A percentile compares a stretch with the other conserved stretches of the same genome.
Conservation (phyloP, 2,329 filamentous ascomycete species). For the Lasiodiplodia gonubiensis region DNA sequence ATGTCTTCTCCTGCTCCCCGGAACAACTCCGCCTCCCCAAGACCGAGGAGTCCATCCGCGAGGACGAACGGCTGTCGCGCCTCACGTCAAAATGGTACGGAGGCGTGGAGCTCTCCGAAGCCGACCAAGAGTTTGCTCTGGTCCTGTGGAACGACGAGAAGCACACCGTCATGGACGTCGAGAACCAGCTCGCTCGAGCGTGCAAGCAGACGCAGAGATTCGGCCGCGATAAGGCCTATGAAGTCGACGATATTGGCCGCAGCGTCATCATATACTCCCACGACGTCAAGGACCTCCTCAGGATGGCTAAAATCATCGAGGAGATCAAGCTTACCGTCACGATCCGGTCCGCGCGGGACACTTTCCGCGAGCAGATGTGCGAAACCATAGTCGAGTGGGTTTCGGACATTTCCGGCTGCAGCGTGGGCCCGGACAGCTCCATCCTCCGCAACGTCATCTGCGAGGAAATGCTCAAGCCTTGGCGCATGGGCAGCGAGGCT, state of each 20-base stretch:
- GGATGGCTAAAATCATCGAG: conserved; percentile 85
- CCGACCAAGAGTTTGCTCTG: conserved; percentile 78
- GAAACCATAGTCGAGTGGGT: conserved; percentile 98
- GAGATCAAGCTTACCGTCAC: conserved; percentile 96
- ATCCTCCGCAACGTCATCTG: conserved; percentile 84
- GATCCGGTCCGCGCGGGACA: conserved; percentile 89
- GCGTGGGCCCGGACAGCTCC: conserved; percentile 77
- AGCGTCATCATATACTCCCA: conserved; percentile 79
- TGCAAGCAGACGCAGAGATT: conserved; percentile 75
- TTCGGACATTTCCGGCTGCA: conserved; percentile 87
- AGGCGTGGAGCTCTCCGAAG: conserved; percentile 63
- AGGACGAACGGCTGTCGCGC: conserved; percentile 81
- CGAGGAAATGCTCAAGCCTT: conserved; percentile 86
- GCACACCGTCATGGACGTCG: conserved; percentile 90
- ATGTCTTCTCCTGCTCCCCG: conserved; percentile 96
- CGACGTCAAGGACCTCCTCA: conserved; percentile 74
- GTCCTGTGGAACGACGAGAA: conserved; percentile 99
- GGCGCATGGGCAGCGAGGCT: conserved; percentile 84
- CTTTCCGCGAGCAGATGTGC: conserved; percentile 97
- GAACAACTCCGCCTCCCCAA: conserved; percentile 91
- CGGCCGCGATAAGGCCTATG: conserved; percentile 77
- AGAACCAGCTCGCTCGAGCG: conserved; percentile 86
- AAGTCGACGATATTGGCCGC: conserved; percentile 87
- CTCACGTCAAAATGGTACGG: conserved; percentile 76
- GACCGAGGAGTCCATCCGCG: conserved; percentile 76